Conservation (phyloP, 2,329 filamentous ascomycete species). For the Lizonia empirigonia region DNA sequence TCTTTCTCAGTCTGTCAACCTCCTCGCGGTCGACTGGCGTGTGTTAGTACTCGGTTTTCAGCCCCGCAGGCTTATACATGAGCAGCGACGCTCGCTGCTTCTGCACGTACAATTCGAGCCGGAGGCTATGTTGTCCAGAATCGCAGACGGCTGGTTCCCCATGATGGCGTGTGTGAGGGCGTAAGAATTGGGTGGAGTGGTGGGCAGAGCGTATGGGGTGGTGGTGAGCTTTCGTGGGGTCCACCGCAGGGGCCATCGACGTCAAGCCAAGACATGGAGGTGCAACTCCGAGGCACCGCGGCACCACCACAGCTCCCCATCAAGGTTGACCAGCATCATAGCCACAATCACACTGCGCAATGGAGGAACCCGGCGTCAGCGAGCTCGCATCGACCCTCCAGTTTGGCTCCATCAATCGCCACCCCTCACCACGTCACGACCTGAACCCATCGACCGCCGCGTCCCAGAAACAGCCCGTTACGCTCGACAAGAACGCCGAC, state of each 20-base stretch:
- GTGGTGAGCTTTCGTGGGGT: constrained; percentile 31
- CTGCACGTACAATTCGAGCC: constrained; percentile 83
- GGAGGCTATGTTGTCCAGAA: constrained; percentile 95
- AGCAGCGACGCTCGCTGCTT: constrained; percentile 19
- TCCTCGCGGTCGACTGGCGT: constrained; percentile 89
- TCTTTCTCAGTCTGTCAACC: constrained; percentile 91
- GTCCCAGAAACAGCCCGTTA: constrained; percentile 68
- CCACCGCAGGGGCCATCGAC: constrained; percentile 24
- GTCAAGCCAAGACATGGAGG: constrained; percentile 32
- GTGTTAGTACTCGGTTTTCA: constrained; percentile 37
- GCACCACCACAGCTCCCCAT: constrained; percentile 1
- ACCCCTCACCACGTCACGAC: constrained; percentile 76
- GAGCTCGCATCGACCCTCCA: constrained; percentile 82
- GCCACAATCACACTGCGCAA: background rate
- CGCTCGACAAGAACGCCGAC: constrained; percentile 40
- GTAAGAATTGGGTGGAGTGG: constrained; percentile 19
- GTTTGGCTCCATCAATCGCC: constrained; percentile 74
- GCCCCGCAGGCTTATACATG: constrained; percentile 34
- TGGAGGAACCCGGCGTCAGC: constrained; percentile 12
- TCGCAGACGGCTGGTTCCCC: constrained; percentile 64
- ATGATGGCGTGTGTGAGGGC: constrained; percentile 45
- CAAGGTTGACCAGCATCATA: background rate
- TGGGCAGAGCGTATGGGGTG: constrained; percentile 17
- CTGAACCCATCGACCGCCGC: constrained; percentile 79
- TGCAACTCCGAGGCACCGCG: constrained; percentile 12